phyloP scores from a whole-genome alignment of 305 asterid species.

The Fraxinus velutina region DNA sequence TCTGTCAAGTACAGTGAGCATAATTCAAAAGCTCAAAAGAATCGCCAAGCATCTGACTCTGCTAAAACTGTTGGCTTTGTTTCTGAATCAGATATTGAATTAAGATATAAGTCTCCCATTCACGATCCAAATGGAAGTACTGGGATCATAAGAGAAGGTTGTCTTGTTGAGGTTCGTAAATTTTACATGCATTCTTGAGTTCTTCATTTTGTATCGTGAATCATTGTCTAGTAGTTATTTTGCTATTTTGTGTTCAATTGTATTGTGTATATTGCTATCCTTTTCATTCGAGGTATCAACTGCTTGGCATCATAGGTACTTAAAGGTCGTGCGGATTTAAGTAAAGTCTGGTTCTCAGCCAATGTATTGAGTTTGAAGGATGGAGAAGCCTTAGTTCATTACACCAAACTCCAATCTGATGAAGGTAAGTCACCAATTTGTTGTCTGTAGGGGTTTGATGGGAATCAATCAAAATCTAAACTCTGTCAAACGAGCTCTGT shows the following conservation, averaged over 20 bases:
- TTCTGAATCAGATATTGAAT: constrained; percentile 40
- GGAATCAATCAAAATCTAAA: constrained; percentile 4
- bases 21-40: constrained; percentile 39
- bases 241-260: constrained; percentile 9
- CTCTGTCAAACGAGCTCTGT: not conserved
- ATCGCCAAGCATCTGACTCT: constrained; percentile 34
- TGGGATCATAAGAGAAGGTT: constrained; percentile 59
- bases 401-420: constrained; percentile 51
- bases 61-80: constrained; percentile 30
- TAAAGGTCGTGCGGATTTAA: constrained; percentile 57
- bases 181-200: constrained; percentile 15
- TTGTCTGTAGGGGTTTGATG: constrained; percentile 21
- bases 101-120: constrained; percentile 29
- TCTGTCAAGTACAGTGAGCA: constrained; percentile 38
- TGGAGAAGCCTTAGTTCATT: constrained; percentile 68
- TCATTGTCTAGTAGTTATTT: constrained; percentile 2
- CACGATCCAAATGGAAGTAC: constrained; percentile 21
- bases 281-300: constrained; percentile 13
- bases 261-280: constrained; percentile 4
- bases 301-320: constrained; percentile 58
- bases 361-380: constrained; percentile 62
- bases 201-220: not conserved
- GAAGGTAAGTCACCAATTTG: constrained; percentile 49
- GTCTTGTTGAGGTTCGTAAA: constrained; percentile 73
- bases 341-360: constrained; percentile 81